Conservation (phyloP, 768 basidiomycete species). For the Lentinula boryana region DNA sequence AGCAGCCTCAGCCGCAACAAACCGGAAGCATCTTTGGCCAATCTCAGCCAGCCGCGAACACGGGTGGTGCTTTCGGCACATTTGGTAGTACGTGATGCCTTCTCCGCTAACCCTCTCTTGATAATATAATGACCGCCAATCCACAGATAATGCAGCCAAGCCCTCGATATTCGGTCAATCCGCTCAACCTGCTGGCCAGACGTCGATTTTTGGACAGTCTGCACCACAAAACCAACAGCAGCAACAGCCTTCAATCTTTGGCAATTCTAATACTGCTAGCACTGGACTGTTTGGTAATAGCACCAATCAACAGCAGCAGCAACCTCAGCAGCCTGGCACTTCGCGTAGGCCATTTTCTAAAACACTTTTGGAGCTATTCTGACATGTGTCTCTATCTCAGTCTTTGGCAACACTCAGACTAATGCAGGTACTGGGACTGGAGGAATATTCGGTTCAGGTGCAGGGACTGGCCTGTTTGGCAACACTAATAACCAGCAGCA, state of each 20-base stretch:
- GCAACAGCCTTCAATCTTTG: conserved; percentile 13
- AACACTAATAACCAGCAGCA: conserved; percentile 22
- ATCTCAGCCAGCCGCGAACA: conserved; percentile 21
- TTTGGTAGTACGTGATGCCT: conserved; percentile 23
- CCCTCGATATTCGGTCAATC: conserved; percentile 46
- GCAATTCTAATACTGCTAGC: conserved; percentile 9
- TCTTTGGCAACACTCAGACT: conserved; percentile 29
- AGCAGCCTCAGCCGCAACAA: conserved; percentile 19
- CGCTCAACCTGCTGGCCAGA: conserved; percentile 27
- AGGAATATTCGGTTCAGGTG: conserved; percentile 30
- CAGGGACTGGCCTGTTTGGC: conserved; percentile 23
- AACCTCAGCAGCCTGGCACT: conserved; percentile 26
- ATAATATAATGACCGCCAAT: not conserved
- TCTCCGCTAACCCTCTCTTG: not conserved
- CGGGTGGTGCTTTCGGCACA: conserved; percentile 23
- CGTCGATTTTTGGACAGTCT: conserved; percentile 15
- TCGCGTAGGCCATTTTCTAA: conserved; percentile 19
- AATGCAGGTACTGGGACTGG: conserved; percentile 15
- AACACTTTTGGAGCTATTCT: not conserved
- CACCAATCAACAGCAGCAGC: conserved; percentile 26
- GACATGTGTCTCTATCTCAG: conserved; percentile 13
- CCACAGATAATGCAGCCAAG: conserved; percentile 26
- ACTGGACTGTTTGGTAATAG: conserved; percentile 27
- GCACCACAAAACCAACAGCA: conserved; percentile 14
- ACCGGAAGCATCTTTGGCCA: conserved; percentile 30